These are phyloP conservation scores for Cynara cardunculus DNA, from an alignment of 129 eudicot species.

Conservation along the genomic window DNA sequence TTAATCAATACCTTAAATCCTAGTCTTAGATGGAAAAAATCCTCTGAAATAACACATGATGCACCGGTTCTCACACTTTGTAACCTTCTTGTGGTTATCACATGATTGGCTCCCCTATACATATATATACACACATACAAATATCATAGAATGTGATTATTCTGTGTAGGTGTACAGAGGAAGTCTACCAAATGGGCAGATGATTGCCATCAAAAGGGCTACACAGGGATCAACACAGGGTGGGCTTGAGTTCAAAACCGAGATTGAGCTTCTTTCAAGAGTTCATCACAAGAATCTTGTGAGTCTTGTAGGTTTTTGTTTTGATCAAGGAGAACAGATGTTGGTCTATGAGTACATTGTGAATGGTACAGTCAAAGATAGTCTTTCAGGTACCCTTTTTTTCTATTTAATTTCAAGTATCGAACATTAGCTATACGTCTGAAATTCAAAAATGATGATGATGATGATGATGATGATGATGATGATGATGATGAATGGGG, in stretches of 20 bases:
- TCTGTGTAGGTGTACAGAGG: constrained; percentile 59
- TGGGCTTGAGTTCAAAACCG: constrained; percentile 67
- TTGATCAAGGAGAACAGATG: constrained; percentile 74
- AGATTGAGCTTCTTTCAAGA: constrained; percentile 73
- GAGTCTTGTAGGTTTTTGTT: constrained; percentile 69
- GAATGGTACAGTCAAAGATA: constrained; percentile 52
- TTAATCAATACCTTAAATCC: neutral
- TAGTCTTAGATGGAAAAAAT: neutral
- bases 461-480: too few relatives aligned
- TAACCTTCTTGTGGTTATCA: neutral
- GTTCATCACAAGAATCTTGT: constrained; percentile 80
- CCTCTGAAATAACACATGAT: neutral
- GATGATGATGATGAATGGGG: neutral
- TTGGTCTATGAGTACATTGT: constrained; percentile 61
- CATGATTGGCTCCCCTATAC: neutral
- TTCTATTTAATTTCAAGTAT: neutral
- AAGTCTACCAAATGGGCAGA: constrained; percentile 44
- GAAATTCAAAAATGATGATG: neutral
- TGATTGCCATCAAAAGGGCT: constrained; percentile 73
- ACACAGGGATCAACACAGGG: constrained; percentile 61
- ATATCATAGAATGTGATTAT: neutral
- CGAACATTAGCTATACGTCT: neutral
- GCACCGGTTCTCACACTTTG: neutral
- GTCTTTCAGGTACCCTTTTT: constrained; percentile 48
- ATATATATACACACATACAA: neutral